phyloP scores from a whole-genome alignment of 139 green algal species.

The Nannochloris sp. region DNA sequence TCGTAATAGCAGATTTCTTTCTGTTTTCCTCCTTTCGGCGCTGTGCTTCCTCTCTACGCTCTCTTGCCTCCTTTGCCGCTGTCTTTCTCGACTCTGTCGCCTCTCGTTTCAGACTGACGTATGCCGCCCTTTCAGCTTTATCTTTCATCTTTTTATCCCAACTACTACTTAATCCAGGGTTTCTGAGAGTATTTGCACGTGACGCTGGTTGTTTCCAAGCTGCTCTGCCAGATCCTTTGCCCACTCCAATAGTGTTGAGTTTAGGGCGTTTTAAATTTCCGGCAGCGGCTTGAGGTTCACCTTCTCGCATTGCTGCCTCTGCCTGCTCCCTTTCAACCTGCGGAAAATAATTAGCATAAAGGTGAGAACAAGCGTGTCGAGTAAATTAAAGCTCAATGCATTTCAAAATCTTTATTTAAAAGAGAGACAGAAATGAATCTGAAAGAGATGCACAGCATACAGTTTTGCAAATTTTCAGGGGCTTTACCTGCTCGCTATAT shows the following conservation, averaged over 20 bases:
- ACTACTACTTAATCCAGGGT: constrained; percentile 23
- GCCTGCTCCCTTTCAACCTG: constrained; percentile 18
- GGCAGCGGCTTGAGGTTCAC: background rate
- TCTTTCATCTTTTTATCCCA: constrained; percentile 59
- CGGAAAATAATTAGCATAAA: background rate
- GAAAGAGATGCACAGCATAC: too few relatives aligned
- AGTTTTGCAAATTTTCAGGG: background rate
- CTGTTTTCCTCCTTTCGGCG: constrained; percentile 41
- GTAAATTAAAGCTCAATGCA: too few relatives aligned
- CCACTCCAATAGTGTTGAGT: constrained; percentile 29
- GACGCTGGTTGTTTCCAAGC: constrained; percentile 41
- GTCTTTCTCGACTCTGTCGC: constrained; percentile 24
- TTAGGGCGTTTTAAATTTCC: constrained; percentile 26
- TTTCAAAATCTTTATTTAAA: too few relatives aligned
- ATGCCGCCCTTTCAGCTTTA: constrained; percentile 33
- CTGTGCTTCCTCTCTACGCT: constrained; percentile 30
- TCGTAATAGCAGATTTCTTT: constrained; percentile 23
- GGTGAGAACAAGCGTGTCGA: too few relatives aligned
- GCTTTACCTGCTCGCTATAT: constrained; percentile 36
- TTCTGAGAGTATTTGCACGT: constrained; percentile 17
- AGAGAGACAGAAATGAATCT: background rate
- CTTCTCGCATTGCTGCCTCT: constrained; percentile 1
- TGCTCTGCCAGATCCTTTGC: constrained; percentile 30
- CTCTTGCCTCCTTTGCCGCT: constrained; percentile 10
- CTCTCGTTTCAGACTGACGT: constrained; percentile 24